These are phyloP conservation scores for Alternaria atra DNA, from an alignment of 2,329 filamentous ascomycete genomes.

Conservation along the genomic window DNA sequence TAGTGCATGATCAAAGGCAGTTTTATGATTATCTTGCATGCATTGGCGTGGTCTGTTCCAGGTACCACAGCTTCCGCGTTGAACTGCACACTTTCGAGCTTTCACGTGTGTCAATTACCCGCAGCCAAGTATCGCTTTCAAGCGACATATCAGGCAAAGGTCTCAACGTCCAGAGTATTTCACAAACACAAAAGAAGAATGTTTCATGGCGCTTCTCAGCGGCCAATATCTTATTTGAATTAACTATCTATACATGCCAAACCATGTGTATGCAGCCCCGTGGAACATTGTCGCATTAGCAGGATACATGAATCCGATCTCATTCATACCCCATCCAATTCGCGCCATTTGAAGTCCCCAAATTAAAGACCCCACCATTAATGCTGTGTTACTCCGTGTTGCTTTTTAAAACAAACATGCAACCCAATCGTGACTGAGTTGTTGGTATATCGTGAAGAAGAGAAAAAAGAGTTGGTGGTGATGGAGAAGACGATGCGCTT, in stretches of 20 bases:
- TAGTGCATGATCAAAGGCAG: neutral
- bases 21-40: neutral
- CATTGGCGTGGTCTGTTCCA: neutral
- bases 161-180: no score
- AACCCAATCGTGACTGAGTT: constrained; percentile 12
- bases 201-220: neutral
- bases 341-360: constrained; percentile 1
- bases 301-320: constrained; percentile 1
- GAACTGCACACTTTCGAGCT: neutral
- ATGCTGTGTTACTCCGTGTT: constrained; percentile 19
- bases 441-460: constrained; percentile 13
- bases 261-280: constrained; percentile 4
- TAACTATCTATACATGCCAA: constrained; percentile 8
- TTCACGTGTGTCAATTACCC: neutral
- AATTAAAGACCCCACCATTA: constrained; percentile 12
- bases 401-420: constrained; percentile 11
- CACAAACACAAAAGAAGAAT: neutral
- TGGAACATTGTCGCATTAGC: constrained; percentile 11
- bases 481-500: constrained; percentile 11
- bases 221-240: neutral
- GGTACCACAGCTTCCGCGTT: neutral
- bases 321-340: constrained; percentile 4
- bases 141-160: no score
- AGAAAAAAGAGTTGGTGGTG: constrained; percentile 4
- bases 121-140: no score